phyloP scores from a whole-genome alignment of 345 rosid species.

The Arabidopsis thaliana region TAIR10.1 NC_003071.7:9845501-9846000 shows the following conservation, averaged over 20 bases:
- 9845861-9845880: conserved; percentile 90
- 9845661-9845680: conserved; percentile 10
- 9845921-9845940: conserved; percentile 97
- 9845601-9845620: conserved; percentile 31
- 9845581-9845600: conserved; percentile 42
- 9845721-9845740: conserved; percentile 79
- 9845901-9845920: conserved; percentile 90
- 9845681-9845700: conserved; percentile 49
- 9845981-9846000: conserved; percentile 99
- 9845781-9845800: conserved; percentile 4
- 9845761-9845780: conserved; percentile 13
- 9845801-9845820: not conserved
- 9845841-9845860: not conserved
- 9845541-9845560: conserved; percentile 37
- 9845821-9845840: not conserved
- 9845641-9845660: conserved; percentile 18
- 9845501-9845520: conserved; percentile 18
- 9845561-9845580: conserved; percentile 38
- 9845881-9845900: conserved; percentile 95
- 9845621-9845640: conserved; percentile 33
- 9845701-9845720: conserved; percentile 69
- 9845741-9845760: conserved; percentile 89
- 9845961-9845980: conserved; percentile 82
- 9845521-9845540: conserved; percentile 30
- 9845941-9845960: conserved; percentile 72